phyloP scores from a whole-genome alignment of 176 grass and related monocot genomes.

The Juncus effusus region DNA sequence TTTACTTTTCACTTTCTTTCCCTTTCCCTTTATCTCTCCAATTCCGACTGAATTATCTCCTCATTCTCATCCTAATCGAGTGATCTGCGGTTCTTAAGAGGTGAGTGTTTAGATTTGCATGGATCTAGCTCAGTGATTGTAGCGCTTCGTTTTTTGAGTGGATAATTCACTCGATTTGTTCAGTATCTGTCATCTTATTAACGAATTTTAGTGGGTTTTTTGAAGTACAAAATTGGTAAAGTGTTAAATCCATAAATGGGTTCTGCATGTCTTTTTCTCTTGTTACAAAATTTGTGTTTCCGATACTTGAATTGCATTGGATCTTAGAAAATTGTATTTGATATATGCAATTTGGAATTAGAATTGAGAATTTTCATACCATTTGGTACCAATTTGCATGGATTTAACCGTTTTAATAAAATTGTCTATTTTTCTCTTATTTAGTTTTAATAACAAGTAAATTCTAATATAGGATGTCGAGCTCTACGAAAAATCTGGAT shows the following conservation, averaged over 20 bases:
- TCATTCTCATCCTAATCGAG: not conserved
- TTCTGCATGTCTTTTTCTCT: too few relatives aligned
- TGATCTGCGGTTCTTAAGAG: conserved; percentile 6
- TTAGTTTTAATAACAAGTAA: not conserved
- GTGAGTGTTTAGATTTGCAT: conserved; percentile 5
- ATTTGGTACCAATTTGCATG: too few relatives aligned
- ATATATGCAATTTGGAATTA: too few relatives aligned
- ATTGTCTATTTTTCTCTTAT: too few relatives aligned
- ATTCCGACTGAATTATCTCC: not conserved
- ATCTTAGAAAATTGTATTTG: too few relatives aligned
- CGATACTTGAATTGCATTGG: too few relatives aligned
- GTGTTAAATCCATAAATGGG: too few relatives aligned
- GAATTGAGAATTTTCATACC: too few relatives aligned
- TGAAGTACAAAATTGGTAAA: too few relatives aligned
- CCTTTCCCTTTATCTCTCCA: conserved; percentile 12
- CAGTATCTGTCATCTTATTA: not conserved
- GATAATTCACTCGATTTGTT: not conserved
- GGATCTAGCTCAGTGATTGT: not conserved
- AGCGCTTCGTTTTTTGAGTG: not conserved
- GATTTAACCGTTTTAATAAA: too few relatives aligned
- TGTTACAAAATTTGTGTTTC: too few relatives aligned
- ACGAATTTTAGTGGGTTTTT: not conserved
- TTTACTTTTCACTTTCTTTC: conserved; percentile 5
- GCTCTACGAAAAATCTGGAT: conserved; percentile 32
- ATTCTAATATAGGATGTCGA: conserved; percentile 21